A percentile compares a stretch with the other conserved stretches of the same genome.
These are phyloP conservation scores for Cladosporium sp. DNA, from an alignment of 2,329 filamentous ascomycete genomes.

Conservation along the genomic window DNA sequence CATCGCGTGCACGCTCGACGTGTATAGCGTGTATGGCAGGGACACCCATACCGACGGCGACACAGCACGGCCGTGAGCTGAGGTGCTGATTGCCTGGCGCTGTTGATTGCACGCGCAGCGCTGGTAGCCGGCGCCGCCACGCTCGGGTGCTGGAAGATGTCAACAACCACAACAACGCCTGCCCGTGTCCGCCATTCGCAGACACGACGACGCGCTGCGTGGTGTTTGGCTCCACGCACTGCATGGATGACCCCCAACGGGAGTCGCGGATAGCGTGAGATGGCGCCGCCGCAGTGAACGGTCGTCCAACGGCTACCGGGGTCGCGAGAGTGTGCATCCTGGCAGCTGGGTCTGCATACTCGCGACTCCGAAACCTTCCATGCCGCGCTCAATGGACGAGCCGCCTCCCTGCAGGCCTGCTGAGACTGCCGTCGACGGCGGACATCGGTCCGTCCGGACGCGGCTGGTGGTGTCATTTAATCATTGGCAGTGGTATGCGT, in stretches of 20 bases:
- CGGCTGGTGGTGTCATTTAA: neutral
- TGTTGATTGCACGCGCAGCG: slow-evolving; percentile 5
- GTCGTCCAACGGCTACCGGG: slow-evolving; percentile 2
- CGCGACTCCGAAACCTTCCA: slow-evolving; percentile 5
- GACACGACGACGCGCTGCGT: slow-evolving; percentile 6
- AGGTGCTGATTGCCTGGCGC: neutral
- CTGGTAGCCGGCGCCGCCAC: slow-evolving; percentile 1
- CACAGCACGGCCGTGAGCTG: neutral
- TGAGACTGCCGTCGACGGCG: slow-evolving; percentile 1
- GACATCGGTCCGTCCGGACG: neutral
- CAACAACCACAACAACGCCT: slow-evolving; percentile 5
- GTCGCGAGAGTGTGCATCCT: neutral
- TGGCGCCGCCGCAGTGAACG: slow-evolving; percentile 6
- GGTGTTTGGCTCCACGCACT: slow-evolving; percentile 9
- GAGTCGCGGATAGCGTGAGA: slow-evolving; percentile 10
- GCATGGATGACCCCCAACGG: slow-evolving; percentile 8
- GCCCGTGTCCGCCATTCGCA: slow-evolving; percentile 4
- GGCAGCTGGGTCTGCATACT: slow-evolving; percentile 4
- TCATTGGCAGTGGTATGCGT: neutral
- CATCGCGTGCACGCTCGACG: slow-evolving; percentile 1
- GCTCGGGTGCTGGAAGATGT: neutral
- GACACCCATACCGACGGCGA: slow-evolving; percentile 2
- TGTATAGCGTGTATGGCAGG: neutral
- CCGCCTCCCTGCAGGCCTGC: slow-evolving; percentile 1
- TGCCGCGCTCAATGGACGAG: neutral